phyloP scores from a whole-genome alignment of 371 early-diverging fungal genomes.

The Mortierella sp. region DNA sequence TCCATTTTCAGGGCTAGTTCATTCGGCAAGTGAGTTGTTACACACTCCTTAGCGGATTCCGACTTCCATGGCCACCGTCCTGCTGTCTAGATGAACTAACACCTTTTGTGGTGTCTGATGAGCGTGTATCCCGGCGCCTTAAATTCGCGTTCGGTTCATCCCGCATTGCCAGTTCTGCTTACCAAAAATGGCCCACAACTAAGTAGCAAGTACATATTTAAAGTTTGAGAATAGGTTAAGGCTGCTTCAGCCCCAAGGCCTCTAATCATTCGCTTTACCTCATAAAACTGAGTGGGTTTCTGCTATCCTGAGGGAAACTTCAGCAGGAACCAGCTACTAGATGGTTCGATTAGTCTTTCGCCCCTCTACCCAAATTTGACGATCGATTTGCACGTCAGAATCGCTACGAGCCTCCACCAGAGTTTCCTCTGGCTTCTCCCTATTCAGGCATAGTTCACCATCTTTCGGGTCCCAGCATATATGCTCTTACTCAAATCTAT shows the following conservation, averaged over 20 bases:
- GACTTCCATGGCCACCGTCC: conserved; percentile 75
- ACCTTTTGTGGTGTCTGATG: conserved; percentile 73
- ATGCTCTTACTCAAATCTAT: conserved; percentile 63
- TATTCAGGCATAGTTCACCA: conserved; percentile 74
- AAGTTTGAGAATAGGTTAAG: conserved; percentile 74
- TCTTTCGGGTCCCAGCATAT: conserved; percentile 70
- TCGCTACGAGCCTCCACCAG: conserved; percentile 68
- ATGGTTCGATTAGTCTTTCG: conserved; percentile 69
- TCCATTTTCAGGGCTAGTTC: conserved; percentile 79
- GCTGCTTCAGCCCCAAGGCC: conserved; percentile 62
- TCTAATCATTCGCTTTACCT: conserved; percentile 72
- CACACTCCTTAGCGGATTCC: conserved; percentile 75
- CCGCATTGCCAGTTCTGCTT: conserved; percentile 79
- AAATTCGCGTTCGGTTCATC: conserved; percentile 76
- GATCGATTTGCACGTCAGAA: conserved; percentile 71
- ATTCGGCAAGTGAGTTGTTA: conserved; percentile 77
- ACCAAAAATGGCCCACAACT: conserved; percentile 76
- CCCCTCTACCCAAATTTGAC: conserved; percentile 68
- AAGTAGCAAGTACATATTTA: conserved; percentile 69
- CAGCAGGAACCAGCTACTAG: conserved; percentile 71
- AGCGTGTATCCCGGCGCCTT: conserved; percentile 74
- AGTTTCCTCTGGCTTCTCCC: conserved; percentile 71
- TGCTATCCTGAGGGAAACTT: conserved; percentile 69
- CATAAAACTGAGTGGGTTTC: conserved; percentile 67
- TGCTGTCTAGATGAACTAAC: conserved; percentile 75